phyloP scores from a whole-genome alignment of 2,329 filamentous ascomycete genomes.

The Aspergillus pseudoviridinutans region DNA sequence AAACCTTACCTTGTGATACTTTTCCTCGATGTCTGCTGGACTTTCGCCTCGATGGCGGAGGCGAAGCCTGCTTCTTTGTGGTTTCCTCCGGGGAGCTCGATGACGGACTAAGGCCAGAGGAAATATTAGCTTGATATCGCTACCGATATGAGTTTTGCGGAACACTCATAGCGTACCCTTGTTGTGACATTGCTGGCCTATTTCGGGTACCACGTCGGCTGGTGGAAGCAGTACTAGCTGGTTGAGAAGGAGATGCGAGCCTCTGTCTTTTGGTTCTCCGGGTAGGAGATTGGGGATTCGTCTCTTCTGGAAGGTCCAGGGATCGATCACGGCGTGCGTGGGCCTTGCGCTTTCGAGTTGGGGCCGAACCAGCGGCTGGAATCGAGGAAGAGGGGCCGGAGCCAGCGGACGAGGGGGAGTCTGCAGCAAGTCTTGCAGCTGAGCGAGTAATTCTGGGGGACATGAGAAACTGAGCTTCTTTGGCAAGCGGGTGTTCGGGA shows the following conservation, averaged over 20 bases:
- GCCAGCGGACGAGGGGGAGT: conserved; percentile 44
- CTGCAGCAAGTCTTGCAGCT: conserved; percentile 83
- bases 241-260: conserved; percentile 49
- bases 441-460: conserved; percentile 95
- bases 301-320: conserved; percentile 33
- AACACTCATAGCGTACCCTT: conserved; percentile 30
- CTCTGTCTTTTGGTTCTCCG: conserved; percentile 70
- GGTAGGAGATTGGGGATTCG: conserved; percentile 33
- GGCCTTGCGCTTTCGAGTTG: conserved; percentile 73
- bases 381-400: conserved; percentile 35
- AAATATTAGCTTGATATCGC: conserved; percentile 16
- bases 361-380: conserved; percentile 43
- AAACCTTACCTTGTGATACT: conserved; percentile 47
- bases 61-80: conserved; percentile 51
- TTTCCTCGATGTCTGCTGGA: conserved; percentile 66
- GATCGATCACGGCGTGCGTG: conserved; percentile 48
- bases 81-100: conserved; percentile 62
- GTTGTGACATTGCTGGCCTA: conserved; percentile 39
- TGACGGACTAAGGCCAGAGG: conserved; percentile 49
- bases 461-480: conserved; percentile 65
- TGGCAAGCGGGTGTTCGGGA: conserved; percentile 4
- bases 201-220: conserved; percentile 41
- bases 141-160: conserved; percentile 10
- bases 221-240: conserved; percentile 36
- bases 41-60: conserved; percentile 67